Evolutionary conservation across 116 monocot species (phyloP).

Genomic region (Iris pallida): DNA sequence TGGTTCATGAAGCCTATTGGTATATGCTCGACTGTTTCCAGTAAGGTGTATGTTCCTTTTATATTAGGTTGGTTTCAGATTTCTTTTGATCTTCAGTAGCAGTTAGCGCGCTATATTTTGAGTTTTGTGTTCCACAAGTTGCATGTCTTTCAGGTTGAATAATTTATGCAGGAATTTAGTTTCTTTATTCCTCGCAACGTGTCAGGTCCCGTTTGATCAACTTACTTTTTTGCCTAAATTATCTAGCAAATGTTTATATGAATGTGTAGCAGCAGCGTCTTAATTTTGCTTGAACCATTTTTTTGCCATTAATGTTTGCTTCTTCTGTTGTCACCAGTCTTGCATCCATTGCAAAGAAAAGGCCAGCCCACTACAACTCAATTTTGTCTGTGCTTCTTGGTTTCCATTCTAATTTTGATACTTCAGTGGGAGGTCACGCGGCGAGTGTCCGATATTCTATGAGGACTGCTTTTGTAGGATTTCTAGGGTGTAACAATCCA

Average conservation of each 20-base stretch:
- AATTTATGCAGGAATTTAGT: not conserved
- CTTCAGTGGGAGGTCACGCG: conserved; percentile 41
- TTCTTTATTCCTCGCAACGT: not conserved
- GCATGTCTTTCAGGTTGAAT: not conserved
- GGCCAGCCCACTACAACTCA: conserved; percentile 46
- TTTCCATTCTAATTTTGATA: conserved; percentile 55
- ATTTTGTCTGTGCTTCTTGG: conserved; percentile 62
- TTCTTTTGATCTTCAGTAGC: not conserved
- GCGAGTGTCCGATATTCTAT: conserved; percentile 79
- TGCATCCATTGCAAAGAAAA: conserved; percentile 84
- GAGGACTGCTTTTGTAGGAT: conserved; percentile 70
- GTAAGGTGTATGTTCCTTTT: not conserved
- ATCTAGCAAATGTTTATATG: not conserved
- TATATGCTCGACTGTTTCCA: not conserved
- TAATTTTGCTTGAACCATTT: not conserved
- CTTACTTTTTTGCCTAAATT: not conserved
- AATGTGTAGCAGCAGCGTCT: not conserved
- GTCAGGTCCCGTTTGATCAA: not conserved
- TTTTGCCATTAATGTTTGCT: conserved; percentile 1
- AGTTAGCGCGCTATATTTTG: not conserved
- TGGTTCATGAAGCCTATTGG: no score
- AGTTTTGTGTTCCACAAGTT: not conserved
- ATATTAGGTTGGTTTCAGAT: not conserved
- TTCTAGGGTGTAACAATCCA: conserved; percentile 72
- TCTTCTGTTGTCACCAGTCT: conserved; percentile 45